phyloP scores from a whole-genome alignment of 2,329 filamentous ascomycete genomes.

The Paecilomyces variotii region DNA sequence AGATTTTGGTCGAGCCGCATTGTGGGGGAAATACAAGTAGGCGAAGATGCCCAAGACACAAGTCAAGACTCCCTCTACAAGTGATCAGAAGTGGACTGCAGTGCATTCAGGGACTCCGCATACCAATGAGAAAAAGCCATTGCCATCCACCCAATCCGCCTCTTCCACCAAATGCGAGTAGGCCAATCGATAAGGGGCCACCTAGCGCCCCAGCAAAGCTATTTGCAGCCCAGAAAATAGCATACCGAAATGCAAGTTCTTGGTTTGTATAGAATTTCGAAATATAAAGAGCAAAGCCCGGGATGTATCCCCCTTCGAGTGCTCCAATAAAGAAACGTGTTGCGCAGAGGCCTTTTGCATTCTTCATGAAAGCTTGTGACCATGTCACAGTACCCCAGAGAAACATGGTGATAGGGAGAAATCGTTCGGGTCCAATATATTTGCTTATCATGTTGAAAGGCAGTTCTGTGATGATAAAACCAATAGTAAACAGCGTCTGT shows the following conservation, averaged over 20 bases:
- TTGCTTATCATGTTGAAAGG: conserved; percentile 21
- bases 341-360: too few species aligned
- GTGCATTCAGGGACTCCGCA: too few species aligned
- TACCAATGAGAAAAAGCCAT: too few species aligned
- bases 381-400: conserved; percentile 2
- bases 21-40: conserved; percentile 16
- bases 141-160: too few species aligned
- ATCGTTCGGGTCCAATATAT: conserved; percentile 16
- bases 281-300: conserved; percentile 25
- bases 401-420: conserved; percentile 17
- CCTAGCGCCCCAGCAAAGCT: too few species aligned
- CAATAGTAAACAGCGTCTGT: conserved; percentile 16
- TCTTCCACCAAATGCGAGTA: too few species aligned
- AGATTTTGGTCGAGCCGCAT: conserved; percentile 13
- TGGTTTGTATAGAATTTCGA: conserved; percentile 18
- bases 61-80: too few species aligned
- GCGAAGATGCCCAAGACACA: not conserved
- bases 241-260: conserved; percentile 9
- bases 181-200: too few species aligned
- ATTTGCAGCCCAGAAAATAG: too few species aligned
- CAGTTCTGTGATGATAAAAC: conserved; percentile 19
- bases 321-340: conserved; percentile 30
- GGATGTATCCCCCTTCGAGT: conserved; percentile 44
- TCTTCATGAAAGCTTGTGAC: too few species aligned
- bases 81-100: too few species aligned